Evolutionary conservation across 2,329 filamentous ascomycete species (phyloP).

Genomic region (Cladobotryum mycophilum): DNA sequence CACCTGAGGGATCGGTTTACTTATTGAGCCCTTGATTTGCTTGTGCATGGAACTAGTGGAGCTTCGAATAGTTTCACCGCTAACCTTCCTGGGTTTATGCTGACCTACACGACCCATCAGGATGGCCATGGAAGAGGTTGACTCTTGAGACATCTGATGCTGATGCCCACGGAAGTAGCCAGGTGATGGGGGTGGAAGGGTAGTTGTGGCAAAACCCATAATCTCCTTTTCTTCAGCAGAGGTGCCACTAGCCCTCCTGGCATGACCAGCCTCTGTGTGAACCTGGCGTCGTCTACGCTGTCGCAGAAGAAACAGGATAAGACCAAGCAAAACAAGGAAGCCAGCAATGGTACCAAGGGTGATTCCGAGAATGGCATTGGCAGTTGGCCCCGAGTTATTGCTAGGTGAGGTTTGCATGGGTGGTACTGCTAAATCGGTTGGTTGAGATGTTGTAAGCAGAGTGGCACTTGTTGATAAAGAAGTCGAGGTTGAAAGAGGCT

Average conservation of each 20-base stretch:
- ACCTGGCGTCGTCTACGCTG: constrained; percentile 48
- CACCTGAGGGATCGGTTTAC: constrained; percentile 52
- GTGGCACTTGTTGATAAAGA: constrained; percentile 20
- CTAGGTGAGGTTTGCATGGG: constrained; percentile 16
- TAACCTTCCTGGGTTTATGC: constrained; percentile 43
- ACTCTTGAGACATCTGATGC: constrained; percentile 47
- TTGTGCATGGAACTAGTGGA: constrained; percentile 52
- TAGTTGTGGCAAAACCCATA: constrained; percentile 41
- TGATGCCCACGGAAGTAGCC: constrained; percentile 45
- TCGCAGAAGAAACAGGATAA: constrained; percentile 57
- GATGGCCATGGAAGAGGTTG: constrained; percentile 59
- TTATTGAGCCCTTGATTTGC: constrained; percentile 56
- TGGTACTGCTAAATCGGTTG: constrained; percentile 14
- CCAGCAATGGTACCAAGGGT: constrained; percentile 78
- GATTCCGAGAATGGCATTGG: constrained; percentile 65
- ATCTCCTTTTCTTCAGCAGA: constrained; percentile 53
- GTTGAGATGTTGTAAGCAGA: constrained; percentile 19
- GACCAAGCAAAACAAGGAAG: constrained; percentile 61
- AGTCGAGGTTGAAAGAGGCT: constrained; percentile 23
- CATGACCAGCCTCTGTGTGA: constrained; percentile 41
- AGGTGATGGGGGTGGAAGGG: constrained; percentile 28
- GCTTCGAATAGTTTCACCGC: constrained; percentile 46
- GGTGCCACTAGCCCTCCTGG: constrained; percentile 36
- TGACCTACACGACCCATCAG: constrained; percentile 56
- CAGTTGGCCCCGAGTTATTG: constrained; percentile 27